Evolutionary conservation across 2,329 filamentous ascomycete genomes (phyloP), one percentile per base, ranked within the genome.

Genomic region (Beauveria medogensis): DNA sequence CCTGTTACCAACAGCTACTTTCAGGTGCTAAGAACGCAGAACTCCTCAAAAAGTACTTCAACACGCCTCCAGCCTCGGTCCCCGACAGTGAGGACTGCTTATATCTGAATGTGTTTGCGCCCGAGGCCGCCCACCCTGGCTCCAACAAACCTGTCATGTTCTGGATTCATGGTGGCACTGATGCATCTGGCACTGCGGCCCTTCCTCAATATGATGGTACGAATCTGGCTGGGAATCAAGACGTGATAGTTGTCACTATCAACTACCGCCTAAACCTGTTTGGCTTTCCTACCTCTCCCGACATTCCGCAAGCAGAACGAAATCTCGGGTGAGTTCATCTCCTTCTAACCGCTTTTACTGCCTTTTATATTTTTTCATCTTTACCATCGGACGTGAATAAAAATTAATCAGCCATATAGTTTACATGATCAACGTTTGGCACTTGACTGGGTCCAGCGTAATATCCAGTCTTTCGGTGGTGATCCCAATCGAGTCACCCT

Each of bases 381-480:
- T 30, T 30, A 30, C 1, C 12, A 16, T 10, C 46, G 8, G 3
- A 22, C 28, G 3, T 14, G 2, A 8, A 43, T 1, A 46, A 14
- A 26, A 37, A 18, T 30, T 62, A 58, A 62, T 24, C 62, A 46
- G 18, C 34, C 51, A 28, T 24, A 56, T 51, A 55, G 67, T 8
- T 50, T 68, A 3, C 59, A 62, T 46, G 84, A 87, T 63, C 83
- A 86, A 65, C 73, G 82, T 24, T 70, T 83, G 0, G 83, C 78
- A 0, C 70, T 87, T 18, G 64, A 85, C 63, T 87, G 84, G 84
- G 76, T 85, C 0, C 78, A 80, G n/a, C 79, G 82, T 61, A 85
- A 87, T 61, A 85, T 87, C 54, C 77, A 73, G 1, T 74, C 78
- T 1, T 89, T 89, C 66, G 86, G 86, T 1, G 86, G 86, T 2